Base-by-base conservation (phyloP, 345 rosid genomes). In the Iberis pinnata region DNA sequence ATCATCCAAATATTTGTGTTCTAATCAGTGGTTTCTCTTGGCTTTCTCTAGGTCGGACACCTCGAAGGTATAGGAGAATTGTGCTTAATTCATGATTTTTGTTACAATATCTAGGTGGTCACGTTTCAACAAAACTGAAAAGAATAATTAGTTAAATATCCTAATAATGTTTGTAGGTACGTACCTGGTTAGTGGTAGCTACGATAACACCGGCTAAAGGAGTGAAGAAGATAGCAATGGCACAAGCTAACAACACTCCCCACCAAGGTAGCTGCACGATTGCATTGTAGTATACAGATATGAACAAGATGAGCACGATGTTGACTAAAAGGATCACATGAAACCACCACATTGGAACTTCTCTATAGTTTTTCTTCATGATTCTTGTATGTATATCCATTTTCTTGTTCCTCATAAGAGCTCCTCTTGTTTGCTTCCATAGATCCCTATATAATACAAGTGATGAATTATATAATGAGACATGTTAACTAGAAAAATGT, bases 231-330 rank as follows among this genome's bases (percentile, higher is more conserved):
- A 89, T 18, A 25, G 97, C 87, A 25, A 89, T 76, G 25, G 58
- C 80, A 63, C 95, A 89, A 66, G 95, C 89, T 12, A 86, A 76
- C 19, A 86, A 47, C 13, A 86, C 85, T 12, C 89, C 95, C 97
- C 97, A 89, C 95, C 95, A 89, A 14, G 80, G 92, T 77, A 85
- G 70, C 47, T 89, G 97, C 49, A 89, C 82, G 1, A 83, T 48
- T 0, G 61, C 80, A 0, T 79, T 80, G 69, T 82, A 85, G 62
- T 80, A 37, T 48, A 80, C 69, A 2, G 86, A 78, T 6, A 82
- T 67, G 40, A 81, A 77, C 52, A 89, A 37, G 22, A 78, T 72
- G 13, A 50, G 69, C 12, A 73, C 80, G 3, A 86, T 73, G 47
- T 77, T 85, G 5, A 64, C 37, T 16, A 74, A 49, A 5, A 86